Base-by-base conservation (phyloP, 75 land plant genomes). In the Sequoiadendron giganteum region DNA sequence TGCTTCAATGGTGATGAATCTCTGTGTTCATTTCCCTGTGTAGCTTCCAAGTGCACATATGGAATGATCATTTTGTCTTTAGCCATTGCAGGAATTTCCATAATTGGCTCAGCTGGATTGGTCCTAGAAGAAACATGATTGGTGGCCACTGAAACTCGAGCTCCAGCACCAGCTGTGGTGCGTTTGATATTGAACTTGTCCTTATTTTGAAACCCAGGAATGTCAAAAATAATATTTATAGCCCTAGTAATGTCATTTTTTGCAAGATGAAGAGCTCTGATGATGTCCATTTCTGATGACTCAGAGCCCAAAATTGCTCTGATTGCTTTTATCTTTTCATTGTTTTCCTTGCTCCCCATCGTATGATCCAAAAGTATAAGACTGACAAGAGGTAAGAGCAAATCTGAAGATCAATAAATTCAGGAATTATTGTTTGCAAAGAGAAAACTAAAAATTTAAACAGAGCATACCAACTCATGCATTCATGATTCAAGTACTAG, bases 221-320 rank as follows among this genome's bases (percentile, higher is more conserved):
- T 91, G 85, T 97, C 99, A 88, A 95, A 92, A 55, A 96, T 90
- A 48, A 97, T 94, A 88, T 97, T 96, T 70, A 96, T 91, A 45
- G 99, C 99, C 61, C 93, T 91, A 34, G 92, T 89, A 68, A 91
- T 82, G 87, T 97, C 98, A 88, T 94, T 92, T 56, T 95, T 94
- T 85, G 98, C 93, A 92, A 96, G 86, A 88, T 97, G 97, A 19
- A 97, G 95, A 48, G 99, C 95, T 15, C 97, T 93, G 77, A 96
- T 93, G 32, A 97, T 87, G 86, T 97, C 98, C 98, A 96, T 96
- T 2, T 96, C 96, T 55, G 95, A 92, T 76, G 88, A 91, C 1
- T 87, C 96, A 0, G 72, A 47, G 75, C 99, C 98, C 36, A 97
- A 85, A 16, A 97, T 89, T 14, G 94, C 89, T 73, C 96, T 91